phyloP scores from a whole-genome alignment of 331 rosid genomes.

The Quercus phellos region DNA sequence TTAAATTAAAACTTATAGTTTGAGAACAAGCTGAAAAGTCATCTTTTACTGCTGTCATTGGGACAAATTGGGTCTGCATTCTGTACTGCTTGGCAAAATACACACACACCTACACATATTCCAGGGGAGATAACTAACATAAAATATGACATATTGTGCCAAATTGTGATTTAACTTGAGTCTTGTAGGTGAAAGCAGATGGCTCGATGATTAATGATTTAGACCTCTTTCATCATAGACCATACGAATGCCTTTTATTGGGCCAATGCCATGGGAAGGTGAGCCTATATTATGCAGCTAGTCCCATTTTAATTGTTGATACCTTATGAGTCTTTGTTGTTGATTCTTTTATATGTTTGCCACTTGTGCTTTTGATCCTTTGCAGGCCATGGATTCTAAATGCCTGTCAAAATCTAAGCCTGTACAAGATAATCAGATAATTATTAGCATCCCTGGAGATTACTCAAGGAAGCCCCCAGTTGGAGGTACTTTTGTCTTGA shows the following conservation, averaged over 20 bases:
- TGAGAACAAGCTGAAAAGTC: too few species aligned
- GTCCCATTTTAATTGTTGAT: not conserved
- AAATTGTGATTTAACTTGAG: constrained; percentile 19
- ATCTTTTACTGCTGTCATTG: too few species aligned
- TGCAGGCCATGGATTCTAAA: constrained; percentile 30
- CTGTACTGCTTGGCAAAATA: too few species aligned
- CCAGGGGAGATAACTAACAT: not conserved
- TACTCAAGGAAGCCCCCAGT: constrained; percentile 94
- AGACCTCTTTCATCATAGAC: constrained; percentile 90
- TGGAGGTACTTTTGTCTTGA: constrained; percentile 45
- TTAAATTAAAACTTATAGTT: too few species aligned
- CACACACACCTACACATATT: too few species aligned
- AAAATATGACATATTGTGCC: constrained; percentile 1
- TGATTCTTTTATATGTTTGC: constrained; percentile 5
- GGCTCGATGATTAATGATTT: constrained; percentile 71
- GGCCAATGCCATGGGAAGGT: constrained; percentile 72
- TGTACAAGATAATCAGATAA: constrained; percentile 54
- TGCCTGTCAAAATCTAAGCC: constrained; percentile 23
- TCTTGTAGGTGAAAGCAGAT: constrained; percentile 68
- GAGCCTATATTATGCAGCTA: not conserved
- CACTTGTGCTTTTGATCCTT: constrained; percentile 12
- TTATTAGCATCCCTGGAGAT: constrained; percentile 84
- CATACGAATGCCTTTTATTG: constrained; percentile 79
- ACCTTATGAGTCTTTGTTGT: not conserved
- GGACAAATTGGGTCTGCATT: too few species aligned